Base-by-base conservation (phyloP, 345 rosid genomes). In the Eucalyptus decipiens region DNA sequence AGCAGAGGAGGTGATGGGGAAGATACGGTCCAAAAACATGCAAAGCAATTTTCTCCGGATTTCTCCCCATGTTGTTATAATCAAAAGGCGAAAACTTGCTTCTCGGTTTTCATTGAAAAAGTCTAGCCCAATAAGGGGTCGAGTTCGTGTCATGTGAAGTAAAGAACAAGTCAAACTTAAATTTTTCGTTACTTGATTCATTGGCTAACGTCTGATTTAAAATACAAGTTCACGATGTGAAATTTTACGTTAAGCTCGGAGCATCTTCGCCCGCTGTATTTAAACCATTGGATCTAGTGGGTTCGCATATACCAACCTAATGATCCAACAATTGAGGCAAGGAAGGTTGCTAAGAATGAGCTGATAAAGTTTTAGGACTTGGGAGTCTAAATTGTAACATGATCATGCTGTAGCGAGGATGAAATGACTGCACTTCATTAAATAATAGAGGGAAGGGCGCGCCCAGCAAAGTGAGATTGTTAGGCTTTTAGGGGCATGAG, bases 211-310 rank as follows among this genome's bases (percentile, higher is more conserved):
- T 3, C 14, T 0, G 23, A 52, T 18, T 7, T 52, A 6, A 52
- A 52, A 3, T 6, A 18, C 23, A 7, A 1, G 4, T 52, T 4
- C 9, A 18, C 1, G 23, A 51, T 6, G 9, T 18, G 23, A 52
- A 52, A 18, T 18, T 52, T 52, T 7, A 52, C 4, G 2, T 2
- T 52, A 1, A 52, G 3, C 3, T 65, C 1, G 3, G 72, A 65
- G 72, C 72, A 30, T 30, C 10, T n/a, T 65, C 10, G 1, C 72
- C 2, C 3, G 0, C 0, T n/a, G 37, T 7, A 65, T 65, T 30
- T 62, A 26, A 6, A 62, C 72, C 0, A 3, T 62, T 0, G 34
- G 69, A 62, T 28, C 34, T 6, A 1, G 5, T 14, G 72, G 72
- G 34, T 11, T 62, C 9, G 1, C 32, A 62, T 0, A 62, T 62